Conservation (phyloP, 2,329 filamentous ascomycete genomes). For the Parasarocladium wereldwijsianum region DNA sequence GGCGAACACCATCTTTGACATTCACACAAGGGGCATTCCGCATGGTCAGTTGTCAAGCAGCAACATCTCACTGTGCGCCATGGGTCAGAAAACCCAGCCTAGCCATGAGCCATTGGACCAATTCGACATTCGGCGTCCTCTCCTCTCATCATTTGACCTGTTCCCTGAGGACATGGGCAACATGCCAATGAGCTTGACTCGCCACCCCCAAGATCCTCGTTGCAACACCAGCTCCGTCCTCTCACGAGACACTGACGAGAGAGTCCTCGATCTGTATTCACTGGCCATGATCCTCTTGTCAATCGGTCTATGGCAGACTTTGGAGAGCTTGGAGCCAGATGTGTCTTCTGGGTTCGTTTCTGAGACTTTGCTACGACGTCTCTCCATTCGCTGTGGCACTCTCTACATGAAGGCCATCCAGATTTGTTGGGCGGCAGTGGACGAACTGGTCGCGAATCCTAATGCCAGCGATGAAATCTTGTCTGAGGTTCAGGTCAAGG, state of each 20-base stretch:
- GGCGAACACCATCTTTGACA: conserved; percentile 55
- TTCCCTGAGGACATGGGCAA: conserved; percentile 29
- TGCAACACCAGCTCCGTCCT: conserved; percentile 33
- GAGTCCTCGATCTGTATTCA: conserved; percentile 55
- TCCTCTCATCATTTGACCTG: conserved; percentile 61
- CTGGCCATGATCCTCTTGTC: conserved; percentile 60
- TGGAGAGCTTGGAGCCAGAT: conserved; percentile 36
- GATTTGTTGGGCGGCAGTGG: conserved; percentile 56
- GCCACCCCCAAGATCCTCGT: conserved; percentile 51
- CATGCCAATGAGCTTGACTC: conserved; percentile 18
- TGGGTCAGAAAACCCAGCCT: conserved; percentile 22
- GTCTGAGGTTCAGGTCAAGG: conserved; percentile 36
- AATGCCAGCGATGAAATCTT: conserved; percentile 34
- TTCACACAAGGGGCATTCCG: conserved; percentile 53
- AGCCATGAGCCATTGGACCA: conserved; percentile 27
- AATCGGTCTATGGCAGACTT: conserved; percentile 59
- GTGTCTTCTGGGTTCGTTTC: conserved; percentile 34
- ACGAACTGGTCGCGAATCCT: conserved; percentile 38
- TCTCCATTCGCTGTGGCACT: conserved; percentile 55
- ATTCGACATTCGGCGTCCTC: conserved; percentile 51
- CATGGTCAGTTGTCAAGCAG: conserved; percentile 57
- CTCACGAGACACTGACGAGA: conserved; percentile 34
- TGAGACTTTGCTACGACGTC: conserved; percentile 45
- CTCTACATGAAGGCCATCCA: conserved; percentile 64
- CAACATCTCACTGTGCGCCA: conserved; percentile 49